These are phyloP conservation scores for Iris pallida DNA, from an alignment of 116 monocot genomes.

Conservation along the genomic window DNA sequence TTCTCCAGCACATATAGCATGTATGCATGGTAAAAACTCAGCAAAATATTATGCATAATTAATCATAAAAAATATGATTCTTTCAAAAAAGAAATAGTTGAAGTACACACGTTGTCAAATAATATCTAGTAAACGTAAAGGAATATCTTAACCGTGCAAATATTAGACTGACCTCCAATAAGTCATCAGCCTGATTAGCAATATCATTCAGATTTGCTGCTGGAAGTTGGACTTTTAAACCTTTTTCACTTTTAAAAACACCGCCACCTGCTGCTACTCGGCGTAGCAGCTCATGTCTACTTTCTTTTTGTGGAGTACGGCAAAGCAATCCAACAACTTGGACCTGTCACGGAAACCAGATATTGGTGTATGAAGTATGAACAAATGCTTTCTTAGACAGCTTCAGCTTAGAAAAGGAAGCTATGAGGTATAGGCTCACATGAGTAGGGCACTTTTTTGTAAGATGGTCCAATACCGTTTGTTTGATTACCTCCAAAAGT, in stretches of 20 bases:
- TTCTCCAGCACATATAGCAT: too few relatives aligned
- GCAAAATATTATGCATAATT: too few relatives aligned
- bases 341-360: slow-evolving; percentile 40
- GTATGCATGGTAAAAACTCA: too few relatives aligned
- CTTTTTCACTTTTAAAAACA: slow-evolving; percentile 74
- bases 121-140: too few relatives aligned
- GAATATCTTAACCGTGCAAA: neutral
- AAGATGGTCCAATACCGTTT: slow-evolving; percentile 87
- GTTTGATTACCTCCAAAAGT: slow-evolving; percentile 85
- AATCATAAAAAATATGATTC: neutral
- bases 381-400: neutral
- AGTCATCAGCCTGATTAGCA: slow-evolving; percentile 93
- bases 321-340: slow-evolving; percentile 97
- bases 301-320: slow-evolving; percentile 79
- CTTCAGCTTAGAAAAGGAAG: neutral
- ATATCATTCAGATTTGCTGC: slow-evolving; percentile 92
- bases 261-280: slow-evolving; percentile 94
- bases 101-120: too few relatives aligned
- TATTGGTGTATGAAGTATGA: neutral
- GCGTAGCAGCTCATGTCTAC: slow-evolving; percentile 81
- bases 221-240: slow-evolving; percentile 79
- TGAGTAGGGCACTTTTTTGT: slow-evolving; percentile 91
- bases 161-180: slow-evolving; percentile 57
- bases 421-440: slow-evolving; percentile 37
- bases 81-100: too few relatives aligned